Conservation (phyloP, 805 yeast species). For the Saturnispora galanensis region DNA sequence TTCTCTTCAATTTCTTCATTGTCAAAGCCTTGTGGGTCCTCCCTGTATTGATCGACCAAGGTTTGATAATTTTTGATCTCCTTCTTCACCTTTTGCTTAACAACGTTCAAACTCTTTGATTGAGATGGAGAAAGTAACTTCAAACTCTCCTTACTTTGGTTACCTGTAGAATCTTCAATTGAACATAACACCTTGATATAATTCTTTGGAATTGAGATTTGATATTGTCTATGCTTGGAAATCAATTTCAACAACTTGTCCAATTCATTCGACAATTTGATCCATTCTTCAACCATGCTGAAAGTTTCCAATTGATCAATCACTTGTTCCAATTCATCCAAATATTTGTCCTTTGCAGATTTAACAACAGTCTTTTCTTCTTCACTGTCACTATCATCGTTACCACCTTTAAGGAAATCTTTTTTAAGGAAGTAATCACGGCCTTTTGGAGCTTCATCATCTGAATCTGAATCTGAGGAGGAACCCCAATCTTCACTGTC, state of each 20-base stretch:
- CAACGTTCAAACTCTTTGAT: slow-evolving; percentile 77
- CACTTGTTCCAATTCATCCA: slow-evolving; percentile 71
- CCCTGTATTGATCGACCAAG: slow-evolving; percentile 49
- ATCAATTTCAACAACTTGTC: slow-evolving; percentile 65
- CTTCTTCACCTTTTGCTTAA: slow-evolving; percentile 82
- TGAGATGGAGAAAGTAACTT: slow-evolving; percentile 75
- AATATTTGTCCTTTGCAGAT: slow-evolving; percentile 84
- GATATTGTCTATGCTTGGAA: slow-evolving; percentile 67
- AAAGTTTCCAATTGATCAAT: slow-evolving; percentile 61
- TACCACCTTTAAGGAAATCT: slow-evolving; percentile 33
- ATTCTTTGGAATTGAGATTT: slow-evolving; percentile 58
- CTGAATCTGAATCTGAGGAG: slow-evolving; percentile 19
- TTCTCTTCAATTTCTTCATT: slow-evolving; percentile 2
- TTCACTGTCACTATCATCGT: slow-evolving; percentile 32
- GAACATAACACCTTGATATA: slow-evolving; percentile 61
- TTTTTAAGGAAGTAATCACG: slow-evolving; percentile 26
- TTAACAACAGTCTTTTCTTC: slow-evolving; percentile 78
- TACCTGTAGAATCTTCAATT: slow-evolving; percentile 58
- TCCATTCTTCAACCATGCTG: slow-evolving; percentile 71
- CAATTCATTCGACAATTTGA: slow-evolving; percentile 59
- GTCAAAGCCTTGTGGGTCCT: slow-evolving; percentile 68
- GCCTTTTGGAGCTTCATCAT: slow-evolving; percentile 23
- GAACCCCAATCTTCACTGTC: slow-evolving; percentile 14
- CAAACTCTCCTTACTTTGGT: slow-evolving; percentile 34
- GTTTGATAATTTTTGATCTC: slow-evolving; percentile 58